Evolutionary conservation across 1,284 basidiomycete genomes (phyloP).

Genomic region (Afroboletus lepidellus): DNA sequence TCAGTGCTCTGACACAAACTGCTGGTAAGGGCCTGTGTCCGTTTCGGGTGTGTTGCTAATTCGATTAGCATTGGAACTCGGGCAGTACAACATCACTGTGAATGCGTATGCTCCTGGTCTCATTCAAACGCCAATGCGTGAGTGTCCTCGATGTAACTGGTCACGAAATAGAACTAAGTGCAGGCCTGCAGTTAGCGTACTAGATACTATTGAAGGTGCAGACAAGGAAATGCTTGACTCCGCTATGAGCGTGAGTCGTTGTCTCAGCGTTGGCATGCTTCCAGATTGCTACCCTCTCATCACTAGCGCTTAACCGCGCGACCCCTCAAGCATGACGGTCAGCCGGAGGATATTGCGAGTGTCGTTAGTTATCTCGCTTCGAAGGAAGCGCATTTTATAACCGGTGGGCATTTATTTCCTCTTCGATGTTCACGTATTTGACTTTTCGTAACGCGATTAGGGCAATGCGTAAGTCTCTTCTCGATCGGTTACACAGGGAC

Average conservation of each 20-base stretch:
- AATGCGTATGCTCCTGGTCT: background rate
- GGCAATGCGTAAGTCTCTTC: background rate
- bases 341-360: conserved; percentile 20
- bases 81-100: conserved; percentile 16
- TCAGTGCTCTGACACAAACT: conserved; percentile 18
- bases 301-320: background rate
- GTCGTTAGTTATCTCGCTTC: conserved; percentile 24
- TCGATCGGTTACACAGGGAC: background rate
- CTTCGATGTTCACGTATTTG: background rate
- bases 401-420: background rate
- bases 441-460: background rate
- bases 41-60: background rate
- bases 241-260: background rate
- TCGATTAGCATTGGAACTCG: conserved; percentile 28
- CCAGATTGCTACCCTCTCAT: background rate
- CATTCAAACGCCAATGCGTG: background rate
- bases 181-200: background rate
- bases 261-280: no score
- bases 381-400: conserved; percentile 13
- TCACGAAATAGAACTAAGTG: background rate
- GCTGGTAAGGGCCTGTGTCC: conserved; percentile 15
- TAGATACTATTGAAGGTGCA: background rate
- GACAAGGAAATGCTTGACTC: background rate
- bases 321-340: background rate
- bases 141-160: background rate